These are phyloP conservation scores for Metschnikowia anglica DNA, from an alignment of 805 yeast genomes.

Conservation along the genomic window DNA sequence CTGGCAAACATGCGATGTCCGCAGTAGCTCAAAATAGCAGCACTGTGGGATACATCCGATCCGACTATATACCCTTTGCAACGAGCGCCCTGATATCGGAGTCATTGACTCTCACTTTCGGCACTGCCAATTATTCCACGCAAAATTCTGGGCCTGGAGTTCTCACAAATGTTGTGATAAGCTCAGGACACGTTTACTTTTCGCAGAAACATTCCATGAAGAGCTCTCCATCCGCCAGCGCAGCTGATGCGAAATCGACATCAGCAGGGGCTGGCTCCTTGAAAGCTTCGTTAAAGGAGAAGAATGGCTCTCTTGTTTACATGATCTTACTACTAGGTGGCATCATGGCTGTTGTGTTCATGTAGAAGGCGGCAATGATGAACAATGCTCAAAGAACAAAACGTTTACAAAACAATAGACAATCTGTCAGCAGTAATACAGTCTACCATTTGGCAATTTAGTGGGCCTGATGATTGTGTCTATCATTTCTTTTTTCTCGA, in stretches of 20 bases:
- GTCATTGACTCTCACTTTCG: constrained; percentile 15
- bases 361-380: neutral
- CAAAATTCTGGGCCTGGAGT: constrained; percentile 25
- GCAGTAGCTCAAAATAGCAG: constrained; percentile 13
- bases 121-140: constrained; percentile 10
- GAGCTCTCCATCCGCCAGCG: constrained; percentile 17
- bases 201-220: constrained; percentile 15
- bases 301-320: constrained; percentile 1
- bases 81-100: constrained; percentile 7
- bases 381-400: neutral
- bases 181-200: constrained; percentile 31
- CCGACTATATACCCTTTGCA: constrained; percentile 55
- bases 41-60: constrained; percentile 29
- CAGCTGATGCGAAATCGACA: constrained; percentile 19
- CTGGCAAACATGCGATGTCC: constrained; percentile 6
- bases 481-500: neutral
- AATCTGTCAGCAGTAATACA: neutral
- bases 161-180: constrained; percentile 27
- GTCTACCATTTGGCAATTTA: neutral
- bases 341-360: constrained; percentile 8
- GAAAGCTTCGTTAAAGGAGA: neutral
- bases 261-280: constrained; percentile 13
- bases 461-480: neutral
- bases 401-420: no score
- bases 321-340: constrained; percentile 9